Conservation (phyloP, 2,329 filamentous ascomycete species). For the Rhytidhysteron rufulum region DNA sequence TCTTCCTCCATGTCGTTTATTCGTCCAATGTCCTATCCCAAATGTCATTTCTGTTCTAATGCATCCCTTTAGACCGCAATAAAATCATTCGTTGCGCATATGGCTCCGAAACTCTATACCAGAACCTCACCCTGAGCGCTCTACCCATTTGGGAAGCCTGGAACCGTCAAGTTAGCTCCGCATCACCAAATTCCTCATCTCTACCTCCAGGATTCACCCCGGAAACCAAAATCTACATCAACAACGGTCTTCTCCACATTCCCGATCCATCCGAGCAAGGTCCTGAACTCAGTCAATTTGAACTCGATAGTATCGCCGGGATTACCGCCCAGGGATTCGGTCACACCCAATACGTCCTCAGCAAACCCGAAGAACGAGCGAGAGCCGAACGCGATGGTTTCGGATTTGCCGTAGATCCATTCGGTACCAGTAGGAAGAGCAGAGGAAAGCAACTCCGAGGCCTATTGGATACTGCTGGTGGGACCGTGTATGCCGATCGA, state of each 20-base stretch:
- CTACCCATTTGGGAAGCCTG: neutral
- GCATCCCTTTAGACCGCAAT: too few species aligned
- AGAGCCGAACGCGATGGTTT: constrained; percentile 24
- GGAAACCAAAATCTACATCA: neutral
- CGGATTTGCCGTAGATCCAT: constrained; percentile 35
- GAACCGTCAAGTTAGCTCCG: neutral
- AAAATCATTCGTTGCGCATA: neutral
- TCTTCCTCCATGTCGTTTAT: too few species aligned
- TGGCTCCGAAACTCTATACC: neutral
- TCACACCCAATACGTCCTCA: neutral
- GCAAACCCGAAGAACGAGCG: neutral
- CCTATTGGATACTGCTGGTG: constrained; percentile 46
- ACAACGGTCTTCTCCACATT: neutral
- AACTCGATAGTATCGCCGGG: neutral
- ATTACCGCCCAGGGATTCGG: neutral
- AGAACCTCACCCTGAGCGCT: neutral
- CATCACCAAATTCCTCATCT: neutral
- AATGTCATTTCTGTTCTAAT: too few species aligned
- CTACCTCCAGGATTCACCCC: neutral
- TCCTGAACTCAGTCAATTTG: neutral
- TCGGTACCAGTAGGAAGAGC: constrained; percentile 25
- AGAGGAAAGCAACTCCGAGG: constrained; percentile 30
- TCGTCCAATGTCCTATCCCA: too few species aligned
- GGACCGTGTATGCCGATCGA: constrained; percentile 45
- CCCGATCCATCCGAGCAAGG: too few species aligned